Conservation (phyloP, 2,329 filamentous ascomycete genomes). For the Teratosphaeria zuluensis region DNA sequence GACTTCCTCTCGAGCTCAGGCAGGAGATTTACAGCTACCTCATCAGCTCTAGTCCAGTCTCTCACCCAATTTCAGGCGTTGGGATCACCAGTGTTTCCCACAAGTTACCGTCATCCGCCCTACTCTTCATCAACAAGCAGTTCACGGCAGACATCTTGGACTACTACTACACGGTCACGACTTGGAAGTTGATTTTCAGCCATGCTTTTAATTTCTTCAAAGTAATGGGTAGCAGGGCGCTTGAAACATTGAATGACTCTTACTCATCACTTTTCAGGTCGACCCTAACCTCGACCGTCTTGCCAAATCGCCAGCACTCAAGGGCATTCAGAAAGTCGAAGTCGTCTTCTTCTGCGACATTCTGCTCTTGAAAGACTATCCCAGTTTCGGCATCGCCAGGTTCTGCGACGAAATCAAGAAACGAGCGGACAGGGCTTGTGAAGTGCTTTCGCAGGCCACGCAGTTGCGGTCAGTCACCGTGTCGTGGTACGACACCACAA, state of each 20-base stretch:
- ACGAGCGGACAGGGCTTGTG: conserved; percentile 18
- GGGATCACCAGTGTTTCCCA: conserved; percentile 27
- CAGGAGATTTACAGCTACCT: conserved; percentile 32
- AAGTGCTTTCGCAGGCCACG: conserved; percentile 17
- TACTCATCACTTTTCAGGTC: neutral
- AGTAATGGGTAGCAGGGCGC: neutral
- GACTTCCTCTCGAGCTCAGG: conserved; percentile 35
- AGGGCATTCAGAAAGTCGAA: conserved; percentile 21
- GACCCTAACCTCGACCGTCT: conserved; percentile 23
- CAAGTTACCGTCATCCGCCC: conserved; percentile 13
- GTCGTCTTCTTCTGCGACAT: conserved; percentile 26
- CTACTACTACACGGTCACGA: conserved; percentile 23
- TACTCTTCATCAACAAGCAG: conserved; percentile 19
- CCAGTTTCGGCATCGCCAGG: conserved; percentile 18
- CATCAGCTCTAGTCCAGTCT: conserved; percentile 18
- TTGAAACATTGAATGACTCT: too few relatives aligned
- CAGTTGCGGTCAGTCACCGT: conserved; percentile 18
- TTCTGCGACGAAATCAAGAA: conserved; percentile 24
- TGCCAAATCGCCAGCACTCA: conserved; percentile 12
- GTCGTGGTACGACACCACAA: conserved; percentile 25
- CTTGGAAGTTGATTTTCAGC: conserved; percentile 25
- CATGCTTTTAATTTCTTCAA: conserved; percentile 30
- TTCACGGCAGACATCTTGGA: conserved; percentile 21
- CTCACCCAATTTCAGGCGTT: conserved; percentile 21
- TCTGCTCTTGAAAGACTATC: conserved; percentile 22